Evolutionary conservation across 2,329 filamentous ascomycete genomes (phyloP), one percentile per base, ranked within the genome.

Genomic region (Nectriaceae sp.): DNA sequence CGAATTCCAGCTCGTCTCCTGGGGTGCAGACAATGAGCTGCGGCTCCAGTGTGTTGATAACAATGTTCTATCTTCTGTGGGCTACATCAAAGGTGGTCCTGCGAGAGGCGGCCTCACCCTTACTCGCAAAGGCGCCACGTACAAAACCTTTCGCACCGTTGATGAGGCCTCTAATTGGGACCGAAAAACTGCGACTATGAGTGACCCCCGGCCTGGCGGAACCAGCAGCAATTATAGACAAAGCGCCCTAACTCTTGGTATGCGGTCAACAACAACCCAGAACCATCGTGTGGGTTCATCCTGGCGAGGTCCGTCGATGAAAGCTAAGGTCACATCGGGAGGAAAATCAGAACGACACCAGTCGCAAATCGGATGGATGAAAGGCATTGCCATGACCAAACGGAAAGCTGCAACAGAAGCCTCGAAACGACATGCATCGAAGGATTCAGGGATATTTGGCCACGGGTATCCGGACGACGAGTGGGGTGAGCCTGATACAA

Each of bases 1-100:
- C 59, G 92, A 97, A 44, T 97, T 96, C 55, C 92, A 97, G 67
- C 77, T 97, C 16, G 89, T 97, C 0, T 92, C 92, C 0, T 97
- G 92, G 92, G 91, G 91, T 21, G 86, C 89, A 41, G 93, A 97
- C 66, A 88, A 88, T 56, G 83, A 91, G 61, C 75, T 97, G 22
- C 85, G 88, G 41, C 76, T 97, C 21, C 89, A 96, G 64, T 85
- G 84, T 40, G 80, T 91, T 18, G 80, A 89, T 35, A 72, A 82
- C 1, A 74, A 83, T 21, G 74, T 85, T 22, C 74, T 94, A 1
- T 75, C 82, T 49, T 76, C 80, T 2, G 86, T 95, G 15, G 90
- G 89, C 3, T 88, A 89, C 64, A 75, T 83, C 39, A 90, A 86
- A 64, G 90, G 89, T 4, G 78, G 76, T 43, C 77, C 78, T 3